These are phyloP conservation scores for Fragilaria crotonensis DNA, from an alignment of 108 stramenopile species.

Conservation along the genomic window DNA sequence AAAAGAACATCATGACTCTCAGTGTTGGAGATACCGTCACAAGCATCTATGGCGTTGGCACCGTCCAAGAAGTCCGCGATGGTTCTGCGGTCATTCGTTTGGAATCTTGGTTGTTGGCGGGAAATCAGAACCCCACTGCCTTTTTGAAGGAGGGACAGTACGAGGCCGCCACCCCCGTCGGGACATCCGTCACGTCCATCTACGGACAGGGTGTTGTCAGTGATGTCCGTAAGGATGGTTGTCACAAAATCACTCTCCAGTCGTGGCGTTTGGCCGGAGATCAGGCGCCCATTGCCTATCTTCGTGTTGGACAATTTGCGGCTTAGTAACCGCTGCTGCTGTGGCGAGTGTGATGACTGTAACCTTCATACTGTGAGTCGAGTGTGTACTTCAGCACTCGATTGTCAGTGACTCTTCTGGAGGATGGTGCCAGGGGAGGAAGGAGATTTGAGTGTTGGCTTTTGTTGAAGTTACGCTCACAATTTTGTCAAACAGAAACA, in stretches of 20 bases:
- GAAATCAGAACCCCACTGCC: constrained; percentile 15
- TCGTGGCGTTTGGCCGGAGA: constrained; percentile 19
- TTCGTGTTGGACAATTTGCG: constrained; percentile 21
- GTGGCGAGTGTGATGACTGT: too few species aligned
- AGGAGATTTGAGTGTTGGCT: too few species aligned
- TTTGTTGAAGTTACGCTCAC: too few species aligned
- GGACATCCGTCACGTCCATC: constrained; percentile 68
- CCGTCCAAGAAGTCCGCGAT: constrained; percentile 66
- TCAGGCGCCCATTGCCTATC: constrained; percentile 14
- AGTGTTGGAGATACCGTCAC: constrained; percentile 82
- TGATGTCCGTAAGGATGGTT: constrained; percentile 56
- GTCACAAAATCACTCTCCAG: constrained; percentile 51
- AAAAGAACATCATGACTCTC: too few species aligned
- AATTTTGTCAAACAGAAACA: too few species aligned
- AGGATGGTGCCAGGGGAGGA: too few species aligned
- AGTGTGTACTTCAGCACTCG: too few species aligned
- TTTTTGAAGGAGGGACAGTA: constrained; percentile 25
- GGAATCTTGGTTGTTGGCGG: constrained; percentile 24
- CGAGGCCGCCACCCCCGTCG: too few species aligned
- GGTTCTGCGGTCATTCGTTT: constrained; percentile 59
- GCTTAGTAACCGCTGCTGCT: too few species aligned
- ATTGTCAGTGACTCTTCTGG: too few species aligned
- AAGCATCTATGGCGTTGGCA: constrained; percentile 59
- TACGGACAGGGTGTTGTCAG: constrained; percentile 68
- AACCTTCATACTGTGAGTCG: too few species aligned